Evolutionary conservation across 192 early-diverging fungal genomes (phyloP).

Genomic region (Coemansia sp.): DNA sequence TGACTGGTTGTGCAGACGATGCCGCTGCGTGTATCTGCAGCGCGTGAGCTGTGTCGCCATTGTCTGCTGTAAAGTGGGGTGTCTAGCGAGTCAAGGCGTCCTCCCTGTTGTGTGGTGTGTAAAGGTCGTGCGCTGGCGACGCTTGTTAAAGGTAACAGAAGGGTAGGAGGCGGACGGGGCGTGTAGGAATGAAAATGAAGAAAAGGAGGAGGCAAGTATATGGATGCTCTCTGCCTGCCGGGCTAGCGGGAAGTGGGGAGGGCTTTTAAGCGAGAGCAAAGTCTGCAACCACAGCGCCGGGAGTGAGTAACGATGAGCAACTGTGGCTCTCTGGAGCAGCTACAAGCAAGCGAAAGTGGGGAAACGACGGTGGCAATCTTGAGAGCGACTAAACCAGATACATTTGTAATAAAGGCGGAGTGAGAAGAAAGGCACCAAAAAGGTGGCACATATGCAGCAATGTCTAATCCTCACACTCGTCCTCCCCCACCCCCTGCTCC

Average conservation of each 20-base stretch:
- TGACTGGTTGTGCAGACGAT: background rate
- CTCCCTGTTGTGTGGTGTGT: background rate
- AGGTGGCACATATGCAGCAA: background rate
- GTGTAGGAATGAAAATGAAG: constrained; percentile 11
- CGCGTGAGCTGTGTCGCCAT: background rate
- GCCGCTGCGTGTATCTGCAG: constrained; percentile 4
- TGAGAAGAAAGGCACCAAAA: background rate
- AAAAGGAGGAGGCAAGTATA: background rate
- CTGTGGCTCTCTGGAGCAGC: background rate
- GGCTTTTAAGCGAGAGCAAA: background rate
- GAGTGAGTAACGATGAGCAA: background rate
- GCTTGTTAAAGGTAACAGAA: background rate
- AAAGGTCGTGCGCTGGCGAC: background rate
- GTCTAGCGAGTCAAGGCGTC: background rate
- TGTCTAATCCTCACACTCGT: background rate
- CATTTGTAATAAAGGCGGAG: background rate
- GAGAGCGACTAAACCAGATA: background rate
- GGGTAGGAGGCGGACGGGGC: background rate
- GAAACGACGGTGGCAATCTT: background rate
- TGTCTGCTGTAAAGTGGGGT: background rate
- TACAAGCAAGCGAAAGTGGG: background rate
- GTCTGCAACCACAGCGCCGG: background rate
- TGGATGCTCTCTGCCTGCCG: background rate
- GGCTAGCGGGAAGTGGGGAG: background rate
- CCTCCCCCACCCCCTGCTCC: background rate